A percentile compares a stretch with the other conserved stretches of the same genome.
Conservation (phyloP, 495 filamentous ascomycete genomes). For the Pyrenula aspistea region DNA sequence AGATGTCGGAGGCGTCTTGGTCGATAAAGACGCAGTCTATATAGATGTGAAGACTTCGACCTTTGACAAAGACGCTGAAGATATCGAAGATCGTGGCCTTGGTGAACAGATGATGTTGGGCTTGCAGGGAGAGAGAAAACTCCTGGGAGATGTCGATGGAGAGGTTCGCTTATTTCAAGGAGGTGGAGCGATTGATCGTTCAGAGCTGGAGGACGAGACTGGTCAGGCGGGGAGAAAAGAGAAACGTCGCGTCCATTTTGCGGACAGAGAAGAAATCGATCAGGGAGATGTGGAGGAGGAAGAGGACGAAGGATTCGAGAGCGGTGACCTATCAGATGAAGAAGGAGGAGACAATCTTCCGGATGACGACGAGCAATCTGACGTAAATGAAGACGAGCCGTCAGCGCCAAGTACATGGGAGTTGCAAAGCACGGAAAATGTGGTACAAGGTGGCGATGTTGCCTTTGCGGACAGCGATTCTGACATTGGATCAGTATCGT, state of each 20-base stretch:
- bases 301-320: constrained; percentile 50
- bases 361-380: constrained; percentile 26
- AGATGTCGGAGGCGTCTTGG: constrained; percentile 82
- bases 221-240: constrained; percentile 54
- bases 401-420: constrained; percentile 14
- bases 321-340: constrained; percentile 46
- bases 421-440: constrained; percentile 27
- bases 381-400: constrained; percentile 29
- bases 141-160: constrained; percentile 71
- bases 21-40: constrained; percentile 72
- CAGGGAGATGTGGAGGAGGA: constrained; percentile 38
- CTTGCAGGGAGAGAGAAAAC: constrained; percentile 66
- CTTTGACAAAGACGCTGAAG: constrained; percentile 49
- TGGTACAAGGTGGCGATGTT: constrained; percentile 47
- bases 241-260: constrained; percentile 51
- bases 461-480: constrained; percentile 96
- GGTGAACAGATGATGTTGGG: constrained; percentile 89
- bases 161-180: constrained; percentile 75
- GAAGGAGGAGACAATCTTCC: constrained; percentile 16
- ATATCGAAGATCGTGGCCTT: constrained; percentile 60
- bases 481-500: constrained; percentile 83
- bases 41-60: constrained; percentile 63
- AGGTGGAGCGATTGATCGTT: constrained; percentile 53
- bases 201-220: constrained; percentile 43
- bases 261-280: constrained; percentile 42